Percentiles rank a stretch among this genome's conserved stretches.
Conservation (phyloP, 2,329 filamentous ascomycete species). For the Chaetomiaceae sp. region DNA sequence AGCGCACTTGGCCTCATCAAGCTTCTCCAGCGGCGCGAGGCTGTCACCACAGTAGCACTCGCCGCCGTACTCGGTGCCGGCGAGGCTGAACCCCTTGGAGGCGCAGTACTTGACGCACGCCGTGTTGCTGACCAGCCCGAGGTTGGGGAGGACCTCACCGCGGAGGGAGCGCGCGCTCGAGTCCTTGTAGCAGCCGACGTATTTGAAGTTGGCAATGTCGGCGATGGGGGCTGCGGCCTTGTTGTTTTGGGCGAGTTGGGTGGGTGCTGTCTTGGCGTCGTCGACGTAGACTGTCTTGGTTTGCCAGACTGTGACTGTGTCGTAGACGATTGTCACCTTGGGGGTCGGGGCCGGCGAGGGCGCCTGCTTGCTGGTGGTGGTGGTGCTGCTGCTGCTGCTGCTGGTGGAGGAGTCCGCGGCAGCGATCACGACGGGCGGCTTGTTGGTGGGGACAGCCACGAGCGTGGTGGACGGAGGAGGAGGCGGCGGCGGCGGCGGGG, state of each 20-base stretch:
- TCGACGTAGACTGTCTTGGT: constrained; percentile 34
- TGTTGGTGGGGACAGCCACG: not conserved
- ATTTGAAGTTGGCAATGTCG: constrained; percentile 33
- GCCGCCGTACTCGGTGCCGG: constrained; percentile 45
- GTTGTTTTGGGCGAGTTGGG: constrained; percentile 16
- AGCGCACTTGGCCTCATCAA: constrained; percentile 43
- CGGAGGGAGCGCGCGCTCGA: constrained; percentile 34
- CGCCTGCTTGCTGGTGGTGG: not conserved
- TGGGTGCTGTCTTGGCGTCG: constrained; percentile 21
- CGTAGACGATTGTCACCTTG: constrained; percentile 20
- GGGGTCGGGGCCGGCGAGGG: not conserved
- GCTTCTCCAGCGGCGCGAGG: constrained; percentile 35
- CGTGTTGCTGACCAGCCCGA: constrained; percentile 40
- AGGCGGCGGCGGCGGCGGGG: constrained; percentile 1
- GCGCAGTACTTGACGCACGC: constrained; percentile 45
- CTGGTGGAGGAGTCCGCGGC: not conserved
- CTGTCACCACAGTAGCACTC: constrained; percentile 46
- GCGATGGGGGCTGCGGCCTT: not conserved
- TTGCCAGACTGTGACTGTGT: constrained; percentile 42
- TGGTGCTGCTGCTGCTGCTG: not conserved
- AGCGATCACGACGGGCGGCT: constrained; percentile 4
- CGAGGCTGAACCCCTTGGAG: constrained; percentile 39
- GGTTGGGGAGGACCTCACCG: constrained; percentile 36
- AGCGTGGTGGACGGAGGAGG: constrained; percentile 15
- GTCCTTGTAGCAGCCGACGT: constrained; percentile 43